Percentiles rank a stretch among this genome's conserved stretches.
Evolutionary conservation across 75 land plant genomes (phyloP).

Genomic region (Sequoia sempervirens): DNA sequence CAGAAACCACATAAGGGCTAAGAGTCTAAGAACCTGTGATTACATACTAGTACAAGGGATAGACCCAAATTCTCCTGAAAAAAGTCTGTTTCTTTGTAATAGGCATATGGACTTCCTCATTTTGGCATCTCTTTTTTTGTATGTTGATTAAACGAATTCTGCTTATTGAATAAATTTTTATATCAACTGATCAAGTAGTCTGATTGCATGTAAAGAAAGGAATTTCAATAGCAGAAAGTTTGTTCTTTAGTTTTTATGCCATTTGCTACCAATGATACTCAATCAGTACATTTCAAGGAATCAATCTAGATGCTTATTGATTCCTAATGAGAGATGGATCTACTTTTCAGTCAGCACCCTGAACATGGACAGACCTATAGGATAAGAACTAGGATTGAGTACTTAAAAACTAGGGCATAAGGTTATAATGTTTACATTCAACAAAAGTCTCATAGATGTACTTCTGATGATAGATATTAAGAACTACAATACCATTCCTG

Average conservation of each 20-base stretch:
- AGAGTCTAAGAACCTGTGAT: background rate
- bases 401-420: background rate
- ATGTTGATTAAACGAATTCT: background rate
- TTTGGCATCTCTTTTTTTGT: background rate
- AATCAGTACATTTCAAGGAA: background rate
- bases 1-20: background rate
- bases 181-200: background rate
- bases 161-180: background rate
- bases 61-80: background rate
- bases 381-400: background rate
- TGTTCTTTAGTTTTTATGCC: background rate
- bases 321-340: background rate
- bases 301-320: background rate
- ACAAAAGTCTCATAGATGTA: background rate
- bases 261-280: background rate
- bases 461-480: background rate
- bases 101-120: background rate
- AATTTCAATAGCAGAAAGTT: background rate
- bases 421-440: background rate
- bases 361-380: background rate
- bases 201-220: background rate
- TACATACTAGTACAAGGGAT: background rate
- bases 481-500: background rate
- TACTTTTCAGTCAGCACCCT: background rate
- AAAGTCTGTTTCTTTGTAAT: background rate